phyloP scores from a whole-genome alignment of 2,329 filamentous ascomycete species.

The Colletotrichum echinochloae region DNA sequence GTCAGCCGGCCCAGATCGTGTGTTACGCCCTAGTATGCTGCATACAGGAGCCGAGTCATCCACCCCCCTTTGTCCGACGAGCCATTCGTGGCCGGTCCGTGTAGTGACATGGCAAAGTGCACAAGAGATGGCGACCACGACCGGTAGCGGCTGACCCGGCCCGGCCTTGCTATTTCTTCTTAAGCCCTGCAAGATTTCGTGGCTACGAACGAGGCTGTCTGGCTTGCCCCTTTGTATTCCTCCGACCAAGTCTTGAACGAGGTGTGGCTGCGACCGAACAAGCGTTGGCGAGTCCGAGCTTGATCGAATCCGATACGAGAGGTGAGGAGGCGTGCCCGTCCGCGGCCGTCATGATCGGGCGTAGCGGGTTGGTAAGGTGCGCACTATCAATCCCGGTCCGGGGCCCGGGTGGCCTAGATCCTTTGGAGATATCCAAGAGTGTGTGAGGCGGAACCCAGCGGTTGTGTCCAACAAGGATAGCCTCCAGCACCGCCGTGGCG shows the following conservation, averaged over 20 bases:
- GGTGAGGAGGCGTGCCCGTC: background rate
- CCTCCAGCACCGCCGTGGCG: background rate
- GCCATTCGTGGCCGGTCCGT: conserved; percentile 16
- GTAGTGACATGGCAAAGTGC: background rate
- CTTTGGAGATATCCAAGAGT: background rate
- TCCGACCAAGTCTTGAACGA: background rate
- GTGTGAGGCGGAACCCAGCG: background rate
- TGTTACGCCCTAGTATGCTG: conserved; percentile 3
- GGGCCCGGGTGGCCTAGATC: background rate
- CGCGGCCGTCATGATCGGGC: background rate
- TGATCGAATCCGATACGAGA: background rate
- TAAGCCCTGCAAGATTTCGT: background rate
- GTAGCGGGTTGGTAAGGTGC: background rate
- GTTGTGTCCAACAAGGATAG: conserved; percentile 12
- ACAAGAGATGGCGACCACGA: background rate
- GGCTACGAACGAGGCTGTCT: background rate
- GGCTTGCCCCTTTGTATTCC: background rate
- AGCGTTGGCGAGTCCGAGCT: background rate
- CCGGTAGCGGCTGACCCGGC: background rate
- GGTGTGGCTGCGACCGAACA: background rate
- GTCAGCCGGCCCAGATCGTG: conserved; percentile 10
- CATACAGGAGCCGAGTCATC: conserved; percentile 12
- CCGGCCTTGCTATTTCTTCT: background rate
- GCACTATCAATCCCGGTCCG: background rate
- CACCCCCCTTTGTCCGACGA: background rate